Evolutionary conservation across 441 rosid species (phyloP).

Genomic region (Gossypium armourianum): DNA sequence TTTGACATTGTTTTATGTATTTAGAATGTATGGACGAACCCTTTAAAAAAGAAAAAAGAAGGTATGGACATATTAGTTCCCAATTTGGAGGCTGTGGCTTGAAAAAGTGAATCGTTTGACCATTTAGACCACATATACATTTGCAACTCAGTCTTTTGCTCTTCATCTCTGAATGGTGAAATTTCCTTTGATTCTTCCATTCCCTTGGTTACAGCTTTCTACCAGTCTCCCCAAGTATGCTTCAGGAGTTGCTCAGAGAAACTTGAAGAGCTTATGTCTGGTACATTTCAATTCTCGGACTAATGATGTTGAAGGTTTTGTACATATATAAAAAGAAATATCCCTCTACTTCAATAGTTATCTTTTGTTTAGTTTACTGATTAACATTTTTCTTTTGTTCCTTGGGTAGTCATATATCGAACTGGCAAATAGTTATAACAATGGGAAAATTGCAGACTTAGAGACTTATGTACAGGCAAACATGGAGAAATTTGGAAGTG

Average conservation of each 20-base stretch:
- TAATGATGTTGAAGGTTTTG: not conserved
- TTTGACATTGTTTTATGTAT: not conserved
- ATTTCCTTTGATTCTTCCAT: slow-evolving; percentile 16
- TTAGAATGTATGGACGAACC: not conserved
- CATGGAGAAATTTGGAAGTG: slow-evolving; percentile 51
- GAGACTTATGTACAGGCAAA: slow-evolving; percentile 44
- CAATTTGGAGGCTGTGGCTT: not conserved
- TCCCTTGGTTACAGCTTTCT: slow-evolving; percentile 41
- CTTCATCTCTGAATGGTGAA: slow-evolving; percentile 2
- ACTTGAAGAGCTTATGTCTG: slow-evolving; percentile 46
- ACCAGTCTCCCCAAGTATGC: slow-evolving; percentile 69
- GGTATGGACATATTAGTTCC: not conserved
- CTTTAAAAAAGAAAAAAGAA: not conserved
- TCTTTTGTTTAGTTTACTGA: slow-evolving; percentile 12
- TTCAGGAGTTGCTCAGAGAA: slow-evolving; percentile 68
- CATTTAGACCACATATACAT: not conserved
- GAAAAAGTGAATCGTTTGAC: not conserved
- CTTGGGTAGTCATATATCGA: slow-evolving; percentile 56
- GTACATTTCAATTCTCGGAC: slow-evolving; percentile 24
- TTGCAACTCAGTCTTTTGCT: not conserved
- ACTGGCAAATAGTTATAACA: slow-evolving; percentile 50
- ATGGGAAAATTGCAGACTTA: slow-evolving; percentile 52
- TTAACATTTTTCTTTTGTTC: slow-evolving; percentile 11
- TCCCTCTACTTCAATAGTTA: not conserved
- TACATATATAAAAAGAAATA: not conserved